These are phyloP conservation scores for Sordaria brevicollis DNA, from an alignment of 495 filamentous ascomycete species.

Conservation along the genomic window DNA sequence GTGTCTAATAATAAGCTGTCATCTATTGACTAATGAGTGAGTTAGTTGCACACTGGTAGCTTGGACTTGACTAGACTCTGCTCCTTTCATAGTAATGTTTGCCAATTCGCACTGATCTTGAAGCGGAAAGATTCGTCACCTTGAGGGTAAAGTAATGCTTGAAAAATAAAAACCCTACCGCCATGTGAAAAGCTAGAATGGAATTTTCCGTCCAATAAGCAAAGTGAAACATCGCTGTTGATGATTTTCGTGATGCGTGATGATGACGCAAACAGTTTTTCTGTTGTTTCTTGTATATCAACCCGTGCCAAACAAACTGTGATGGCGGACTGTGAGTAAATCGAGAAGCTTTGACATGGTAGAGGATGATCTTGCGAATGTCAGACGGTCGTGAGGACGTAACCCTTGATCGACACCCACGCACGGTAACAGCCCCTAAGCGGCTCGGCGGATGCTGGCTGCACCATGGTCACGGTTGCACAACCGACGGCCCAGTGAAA, in stretches of 20 bases:
- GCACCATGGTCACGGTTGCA: neutral
- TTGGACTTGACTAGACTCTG: neutral
- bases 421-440: neutral
- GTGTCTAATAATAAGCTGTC: neutral
- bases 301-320: neutral
- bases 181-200: neutral
- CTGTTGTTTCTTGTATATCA: neutral
- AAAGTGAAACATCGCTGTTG: neutral
- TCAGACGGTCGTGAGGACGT: neutral
- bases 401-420: neutral
- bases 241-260: neutral
- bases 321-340: neutral
- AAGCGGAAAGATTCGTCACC: neutral
- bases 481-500: neutral
- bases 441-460: neutral
- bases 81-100: neutral
- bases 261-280: neutral
- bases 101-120: neutral
- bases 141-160: neutral
- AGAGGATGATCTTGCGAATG: neutral
- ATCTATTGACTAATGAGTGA: neutral
- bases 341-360: neutral
- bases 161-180: neutral
- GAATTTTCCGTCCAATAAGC: neutral
- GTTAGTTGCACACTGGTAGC: neutral